These are phyloP conservation scores for Rubia peregrina DNA, from an alignment of 305 asterid species.

Conservation along the genomic window DNA sequence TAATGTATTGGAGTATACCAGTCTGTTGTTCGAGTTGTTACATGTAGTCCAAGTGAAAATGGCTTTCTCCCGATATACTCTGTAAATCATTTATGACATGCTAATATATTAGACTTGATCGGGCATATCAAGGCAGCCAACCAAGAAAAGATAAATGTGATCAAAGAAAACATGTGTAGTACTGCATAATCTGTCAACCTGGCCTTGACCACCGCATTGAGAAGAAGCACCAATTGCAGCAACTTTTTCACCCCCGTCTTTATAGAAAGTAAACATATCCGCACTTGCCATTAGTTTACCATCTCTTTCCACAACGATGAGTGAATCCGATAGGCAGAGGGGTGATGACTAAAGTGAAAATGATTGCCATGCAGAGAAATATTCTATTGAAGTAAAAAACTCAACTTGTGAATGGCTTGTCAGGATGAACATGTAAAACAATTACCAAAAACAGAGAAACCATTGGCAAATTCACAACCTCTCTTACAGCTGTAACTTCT, in stretches of 20 bases:
- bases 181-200: conserved; percentile 97
- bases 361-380: no score
- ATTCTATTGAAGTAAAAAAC: no score
- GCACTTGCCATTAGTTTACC: conserved; percentile 88
- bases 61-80: conserved; percentile 94
- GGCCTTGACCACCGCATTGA: conserved; percentile 96
- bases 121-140: not conserved
- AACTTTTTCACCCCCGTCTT: conserved; percentile 84
- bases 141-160: not conserved
- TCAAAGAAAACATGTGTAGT: conserved; percentile 17
- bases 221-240: conserved; percentile 98
- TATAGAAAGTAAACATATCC: conserved; percentile 66
- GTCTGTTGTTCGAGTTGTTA: conserved; percentile 87
- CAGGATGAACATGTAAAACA: no score
- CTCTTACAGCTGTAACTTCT: no score
- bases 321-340: no score
- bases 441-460: no score
- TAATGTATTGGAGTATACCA: conserved; percentile 43
- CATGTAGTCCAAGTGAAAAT: conserved; percentile 59
- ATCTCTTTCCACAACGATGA: conserved; percentile 87
- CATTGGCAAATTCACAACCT: no score
- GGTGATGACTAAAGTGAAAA: no score
- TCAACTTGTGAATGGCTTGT: no score
- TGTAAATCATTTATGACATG: conserved; percentile 24
- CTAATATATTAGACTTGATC: not conserved